Conservation (phyloP, 2,329 filamentous ascomycete genomes). For the Emmonsia crescens region DNA sequence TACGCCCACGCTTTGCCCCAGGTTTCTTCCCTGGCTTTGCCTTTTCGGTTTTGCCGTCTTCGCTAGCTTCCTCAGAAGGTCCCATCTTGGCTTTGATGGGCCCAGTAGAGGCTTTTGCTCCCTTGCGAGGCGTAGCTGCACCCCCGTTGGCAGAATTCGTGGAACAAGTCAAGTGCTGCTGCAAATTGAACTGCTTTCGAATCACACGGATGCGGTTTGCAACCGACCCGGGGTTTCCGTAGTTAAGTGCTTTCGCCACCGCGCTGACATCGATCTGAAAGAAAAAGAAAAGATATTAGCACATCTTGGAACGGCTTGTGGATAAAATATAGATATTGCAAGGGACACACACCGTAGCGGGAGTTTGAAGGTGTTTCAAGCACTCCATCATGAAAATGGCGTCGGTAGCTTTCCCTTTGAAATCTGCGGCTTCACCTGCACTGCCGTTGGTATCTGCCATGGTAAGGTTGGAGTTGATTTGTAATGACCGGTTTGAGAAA, state of each 20-base stretch:
- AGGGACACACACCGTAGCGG: conserved; percentile 10
- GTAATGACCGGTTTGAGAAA: background rate
- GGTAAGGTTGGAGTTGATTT: background rate
- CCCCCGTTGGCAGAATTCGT: background rate
- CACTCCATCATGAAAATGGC: conserved; percentile 20
- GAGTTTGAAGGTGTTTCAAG: conserved; percentile 14
- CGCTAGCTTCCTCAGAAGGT: background rate
- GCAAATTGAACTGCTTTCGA: conserved; percentile 18
- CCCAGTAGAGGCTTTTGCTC: conserved; percentile 13
- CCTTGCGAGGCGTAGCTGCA: conserved; percentile 12
- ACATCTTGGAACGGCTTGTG: background rate
- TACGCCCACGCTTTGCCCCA: conserved; percentile 2
- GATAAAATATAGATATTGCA: background rate
- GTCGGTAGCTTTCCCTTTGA: conserved; percentile 11
- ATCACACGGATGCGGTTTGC: conserved; percentile 20
- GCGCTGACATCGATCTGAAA: conserved; percentile 20
- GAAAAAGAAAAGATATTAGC: background rate
- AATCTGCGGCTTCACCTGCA: background rate
- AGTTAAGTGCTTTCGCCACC: conserved; percentile 18
- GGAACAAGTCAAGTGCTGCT: background rate
- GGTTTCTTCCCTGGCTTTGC: background rate
- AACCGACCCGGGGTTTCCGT: conserved; percentile 20
- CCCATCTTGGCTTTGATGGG: conserved; percentile 14
- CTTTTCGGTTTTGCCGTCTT: conserved; percentile 3
- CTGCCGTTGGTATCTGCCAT: conserved; percentile 9